A percentile compares a stretch with the other conserved stretches of the same genome.
Evolutionary conservation across 345 rosid genomes (phyloP).

Genomic region (Carallia brachiata): DNA sequence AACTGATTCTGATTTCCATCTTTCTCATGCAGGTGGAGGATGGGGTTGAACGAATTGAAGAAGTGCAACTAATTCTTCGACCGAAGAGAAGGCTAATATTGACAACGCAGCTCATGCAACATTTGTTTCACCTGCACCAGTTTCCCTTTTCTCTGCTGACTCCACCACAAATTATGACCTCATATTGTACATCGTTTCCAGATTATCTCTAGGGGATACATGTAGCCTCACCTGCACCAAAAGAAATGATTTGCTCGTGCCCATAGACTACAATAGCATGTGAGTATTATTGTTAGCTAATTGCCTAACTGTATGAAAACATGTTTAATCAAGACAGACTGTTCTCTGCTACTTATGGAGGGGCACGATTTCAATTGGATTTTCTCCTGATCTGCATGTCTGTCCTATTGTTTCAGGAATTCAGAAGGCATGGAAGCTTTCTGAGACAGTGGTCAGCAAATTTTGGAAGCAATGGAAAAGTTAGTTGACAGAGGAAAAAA

Average conservation of each 20-base stretch:
- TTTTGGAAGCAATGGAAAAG: conserved; percentile 56
- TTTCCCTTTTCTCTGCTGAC: conserved; percentile 46
- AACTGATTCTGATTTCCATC: conserved; percentile 13
- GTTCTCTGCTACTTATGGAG: background rate
- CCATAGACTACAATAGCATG: conserved; percentile 38
- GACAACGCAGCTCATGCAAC: conserved; percentile 80
- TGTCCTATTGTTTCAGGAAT: background rate
- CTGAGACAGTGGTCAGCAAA: conserved; percentile 44
- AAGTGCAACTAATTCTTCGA: conserved; percentile 36
- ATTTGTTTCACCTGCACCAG: conserved; percentile 54
- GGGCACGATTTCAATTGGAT: background rate
- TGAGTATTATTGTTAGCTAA: conserved; percentile 35
- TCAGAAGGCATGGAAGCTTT: conserved; percentile 35
- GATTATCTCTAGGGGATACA: conserved; percentile 69
- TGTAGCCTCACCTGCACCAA: conserved; percentile 42
- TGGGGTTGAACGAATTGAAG: conserved; percentile 48
- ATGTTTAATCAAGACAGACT: background rate
- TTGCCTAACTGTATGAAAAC: background rate
- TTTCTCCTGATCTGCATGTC: background rate
- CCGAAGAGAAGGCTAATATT: conserved; percentile 76
- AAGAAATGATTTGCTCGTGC: conserved; percentile 26
- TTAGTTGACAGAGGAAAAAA: conserved; percentile 45
- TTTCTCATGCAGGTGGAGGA: conserved; percentile 57
- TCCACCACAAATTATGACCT: conserved; percentile 47
- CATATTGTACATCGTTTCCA: conserved; percentile 46